These are phyloP conservation scores for Candida tallmaniae DNA, from an alignment of 805 yeast genomes.

Conservation along the genomic window DNA sequence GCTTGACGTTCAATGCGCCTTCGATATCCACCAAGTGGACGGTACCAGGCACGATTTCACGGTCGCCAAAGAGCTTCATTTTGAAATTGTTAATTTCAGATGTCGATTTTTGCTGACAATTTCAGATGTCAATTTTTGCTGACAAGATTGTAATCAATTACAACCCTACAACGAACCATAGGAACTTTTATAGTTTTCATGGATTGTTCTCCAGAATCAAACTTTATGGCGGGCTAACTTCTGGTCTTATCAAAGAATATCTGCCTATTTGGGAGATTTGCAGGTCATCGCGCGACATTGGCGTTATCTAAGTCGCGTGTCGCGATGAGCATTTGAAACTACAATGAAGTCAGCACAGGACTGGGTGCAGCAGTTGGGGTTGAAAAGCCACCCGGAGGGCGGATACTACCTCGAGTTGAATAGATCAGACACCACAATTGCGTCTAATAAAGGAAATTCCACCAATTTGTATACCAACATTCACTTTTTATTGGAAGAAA, in stretches of 20 bases:
- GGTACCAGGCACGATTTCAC: slow-evolving; percentile 26
- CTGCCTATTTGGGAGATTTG: background rate
- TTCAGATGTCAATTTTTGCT: too few species aligned
- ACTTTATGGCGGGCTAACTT: too few species aligned
- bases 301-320: background rate
- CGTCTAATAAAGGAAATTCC: slow-evolving; percentile 16
- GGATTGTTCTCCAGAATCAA: too few species aligned
- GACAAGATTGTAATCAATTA: too few species aligned
- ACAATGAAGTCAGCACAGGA: slow-evolving; percentile 10
- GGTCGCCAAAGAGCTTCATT: background rate
- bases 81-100: too few species aligned
- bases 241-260: too few species aligned
- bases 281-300: background rate
- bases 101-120: too few species aligned
- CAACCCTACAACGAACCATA: too few species aligned
- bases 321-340: background rate
- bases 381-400: slow-evolving; percentile 20
- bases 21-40: slow-evolving; percentile 29
- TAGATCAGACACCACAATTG: slow-evolving; percentile 9
- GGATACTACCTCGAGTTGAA: slow-evolving; percentile 17
- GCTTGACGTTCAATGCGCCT: slow-evolving; percentile 17
- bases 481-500: slow-evolving; percentile 16
- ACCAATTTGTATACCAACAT: slow-evolving; percentile 20
- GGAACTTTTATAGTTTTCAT: too few species aligned
- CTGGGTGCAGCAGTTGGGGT: slow-evolving; percentile 11